Percentiles rank a stretch among this genome's conserved stretches.
phyloP scores from a whole-genome alignment of 176 grass and related monocot genomes.

The Lolium multiflorum region DNA sequence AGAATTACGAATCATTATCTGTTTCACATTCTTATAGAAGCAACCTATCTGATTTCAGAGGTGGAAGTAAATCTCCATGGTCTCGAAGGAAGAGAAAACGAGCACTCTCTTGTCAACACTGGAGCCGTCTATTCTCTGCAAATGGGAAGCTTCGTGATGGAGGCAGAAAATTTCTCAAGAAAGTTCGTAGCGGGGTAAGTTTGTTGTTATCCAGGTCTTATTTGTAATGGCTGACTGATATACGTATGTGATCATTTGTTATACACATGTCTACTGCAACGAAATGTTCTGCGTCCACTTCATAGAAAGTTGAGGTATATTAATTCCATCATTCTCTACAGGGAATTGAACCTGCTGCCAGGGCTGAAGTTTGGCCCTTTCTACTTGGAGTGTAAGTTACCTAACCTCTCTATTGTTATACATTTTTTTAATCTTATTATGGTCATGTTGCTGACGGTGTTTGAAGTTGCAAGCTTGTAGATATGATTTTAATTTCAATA shows the following conservation, averaged over 20 bases:
- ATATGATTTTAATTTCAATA: not conserved
- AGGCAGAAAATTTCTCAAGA: conserved; percentile 88
- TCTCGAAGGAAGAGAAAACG: conserved; percentile 82
- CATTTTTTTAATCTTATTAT: conserved; percentile 21
- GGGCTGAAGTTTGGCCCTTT: conserved; percentile 96
- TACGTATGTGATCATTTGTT: not conserved
- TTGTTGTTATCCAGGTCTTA: not conserved
- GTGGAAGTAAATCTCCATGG: conserved; percentile 93
- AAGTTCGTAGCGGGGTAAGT: conserved; percentile 94
- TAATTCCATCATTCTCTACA: conserved; percentile 48
- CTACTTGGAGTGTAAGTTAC: conserved; percentile 92
- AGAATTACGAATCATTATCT: not conserved
- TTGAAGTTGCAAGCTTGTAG: conserved; percentile 15
- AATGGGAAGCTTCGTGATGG: conserved; percentile 87
- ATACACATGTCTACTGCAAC: not conserved
- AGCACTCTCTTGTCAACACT: conserved; percentile 66
- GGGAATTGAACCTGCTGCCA: conserved; percentile 86
- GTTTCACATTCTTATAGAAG: conserved; percentile 18
- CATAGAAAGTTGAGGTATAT: conserved; percentile 29
- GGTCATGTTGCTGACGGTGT: conserved; percentile 29
- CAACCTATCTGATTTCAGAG: conserved; percentile 50
- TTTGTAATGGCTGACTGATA: not conserved
- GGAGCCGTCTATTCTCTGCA: conserved; percentile 70
- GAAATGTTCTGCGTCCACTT: conserved; percentile 23
- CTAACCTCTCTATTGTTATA: conserved; percentile 23